Evolutionary conservation across 2,329 filamentous ascomycete genomes (phyloP).

Genomic region (Aureobasidium pullulans): DNA sequence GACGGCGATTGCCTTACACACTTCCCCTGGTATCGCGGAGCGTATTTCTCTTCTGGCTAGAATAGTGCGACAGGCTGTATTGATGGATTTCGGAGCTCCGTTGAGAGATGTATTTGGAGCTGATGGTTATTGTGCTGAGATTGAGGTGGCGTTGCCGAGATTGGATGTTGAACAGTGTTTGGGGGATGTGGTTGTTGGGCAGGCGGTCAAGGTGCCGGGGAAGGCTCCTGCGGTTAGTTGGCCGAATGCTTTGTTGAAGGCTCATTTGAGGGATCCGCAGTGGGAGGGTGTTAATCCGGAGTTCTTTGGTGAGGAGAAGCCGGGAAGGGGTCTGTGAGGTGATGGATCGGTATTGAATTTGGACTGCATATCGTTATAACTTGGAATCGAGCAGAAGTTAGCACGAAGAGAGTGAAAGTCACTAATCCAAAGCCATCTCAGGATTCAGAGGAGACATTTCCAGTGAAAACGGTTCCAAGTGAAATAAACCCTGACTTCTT

Average conservation of each 20-base stretch:
- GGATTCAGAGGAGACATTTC: too few species aligned
- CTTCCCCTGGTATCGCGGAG: conserved; percentile 38
- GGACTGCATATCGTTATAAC: background rate
- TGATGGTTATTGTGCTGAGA: conserved; percentile 15
- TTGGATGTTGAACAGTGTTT: conserved; percentile 37
- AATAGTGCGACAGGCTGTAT: conserved; percentile 31
- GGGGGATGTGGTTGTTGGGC: conserved; percentile 35
- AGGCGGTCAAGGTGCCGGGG: conserved; percentile 28
- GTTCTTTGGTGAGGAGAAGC: conserved; percentile 16
- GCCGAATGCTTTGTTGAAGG: conserved; percentile 20
- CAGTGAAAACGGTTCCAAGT: too few species aligned
- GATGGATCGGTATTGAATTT: background rate
- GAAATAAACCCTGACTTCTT: too few species aligned
- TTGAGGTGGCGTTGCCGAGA: conserved; percentile 29
- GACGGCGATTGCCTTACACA: conserved; percentile 40
- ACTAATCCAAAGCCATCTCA: too few species aligned
- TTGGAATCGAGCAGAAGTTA: too few species aligned
- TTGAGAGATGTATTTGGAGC: conserved; percentile 17
- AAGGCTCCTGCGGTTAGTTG: conserved; percentile 32
- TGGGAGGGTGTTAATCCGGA: conserved; percentile 23
- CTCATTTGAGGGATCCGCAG: conserved; percentile 18
- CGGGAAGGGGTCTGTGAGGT: background rate
- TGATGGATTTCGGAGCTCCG: conserved; percentile 32
- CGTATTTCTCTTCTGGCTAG: conserved; percentile 33
- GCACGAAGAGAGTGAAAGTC: too few species aligned